phyloP scores from a whole-genome alignment of 257 asterid species.

The Penstemon newberryi region DNA sequence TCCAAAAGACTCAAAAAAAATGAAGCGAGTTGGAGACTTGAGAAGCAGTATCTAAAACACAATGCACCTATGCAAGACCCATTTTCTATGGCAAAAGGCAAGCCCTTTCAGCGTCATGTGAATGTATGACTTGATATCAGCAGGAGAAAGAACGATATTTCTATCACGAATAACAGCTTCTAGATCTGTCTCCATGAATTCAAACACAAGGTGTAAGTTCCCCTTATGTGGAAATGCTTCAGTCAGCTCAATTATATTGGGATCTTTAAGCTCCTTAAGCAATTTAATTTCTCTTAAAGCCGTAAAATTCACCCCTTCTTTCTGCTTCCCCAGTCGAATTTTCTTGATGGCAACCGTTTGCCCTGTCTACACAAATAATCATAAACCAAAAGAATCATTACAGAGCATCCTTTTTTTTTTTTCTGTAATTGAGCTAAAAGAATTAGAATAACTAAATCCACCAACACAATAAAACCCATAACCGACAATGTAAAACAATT shows the following conservation, averaged over 20 bases:
- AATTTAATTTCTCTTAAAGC: conserved; percentile 92
- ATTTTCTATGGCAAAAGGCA: conserved; percentile 85
- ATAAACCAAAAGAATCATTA: neutral
- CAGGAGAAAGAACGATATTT: conserved; percentile 87
- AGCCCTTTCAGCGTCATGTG: conserved; percentile 97
- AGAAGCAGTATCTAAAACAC: conserved; percentile 25
- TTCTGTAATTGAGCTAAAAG: neutral
- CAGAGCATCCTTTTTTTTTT: neutral
- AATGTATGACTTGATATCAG: conserved; percentile 87
- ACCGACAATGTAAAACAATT: neutral
- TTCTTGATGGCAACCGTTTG: conserved; percentile 93
- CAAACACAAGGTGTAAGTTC: conserved; percentile 96
- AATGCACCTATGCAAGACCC: conserved; percentile 90
- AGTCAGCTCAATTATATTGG: conserved; percentile 80
- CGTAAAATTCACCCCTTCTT: conserved; percentile 95
- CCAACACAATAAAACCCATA: neutral
- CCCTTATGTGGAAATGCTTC: conserved; percentile 92
- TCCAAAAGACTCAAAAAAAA: conserved; percentile 17
- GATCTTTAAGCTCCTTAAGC: conserved; percentile 94
- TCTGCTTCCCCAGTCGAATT: conserved; percentile 92
- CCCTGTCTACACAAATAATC: conserved; percentile 65
- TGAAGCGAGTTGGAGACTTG: conserved; percentile 17
- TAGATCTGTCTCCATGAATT: conserved; percentile 98
- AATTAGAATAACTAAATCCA: neutral
- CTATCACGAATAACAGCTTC: conserved; percentile 98